Evolutionary conservation across 1,284 basidiomycete genomes (phyloP), one percentile per base, ranked within the genome.

Genomic region (Agroathelia rolfsii): DNA sequence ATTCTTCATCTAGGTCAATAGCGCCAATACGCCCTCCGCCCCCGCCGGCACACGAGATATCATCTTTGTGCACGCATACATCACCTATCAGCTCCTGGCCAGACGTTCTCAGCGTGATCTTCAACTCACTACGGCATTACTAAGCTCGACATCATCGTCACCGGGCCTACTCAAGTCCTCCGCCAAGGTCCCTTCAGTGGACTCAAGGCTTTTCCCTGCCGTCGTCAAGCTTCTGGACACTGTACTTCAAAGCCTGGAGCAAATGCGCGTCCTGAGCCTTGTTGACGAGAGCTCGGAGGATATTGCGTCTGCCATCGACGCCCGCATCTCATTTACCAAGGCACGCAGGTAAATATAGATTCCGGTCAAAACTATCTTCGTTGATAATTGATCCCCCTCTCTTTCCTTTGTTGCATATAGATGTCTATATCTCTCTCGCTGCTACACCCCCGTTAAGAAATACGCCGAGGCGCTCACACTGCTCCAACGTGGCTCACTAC

Each of bases 251-350:
- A 82, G 78, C 47, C 62, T 93, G 26, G 72, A 72, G 32, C 85
- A 88, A 52, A 82, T 92, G 71, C 69, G 85, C 13, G 72, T 72
- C 6, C 62, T 94, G 33, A 83, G 77, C 31, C 72, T 90, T 25
- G 85, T 94, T 11, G 88, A 94, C 48, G 86, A 92, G 50, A 86
- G 76, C 46, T 78, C 86, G 0, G n/a, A n/a, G n/a, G 84, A 87
- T 42, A 66, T 93, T 6, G 71, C 79, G 0, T 64, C 76, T 3
- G 79, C 76, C 4, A 72, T 88, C 2, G 87, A 94, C 34, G 79
- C 75, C 0, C 64, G 85, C 24, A 55, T 84, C 29, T 71, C 74
- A 0, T 85, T 74, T 49, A 81, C 81, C 10, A 79, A 81, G 48
- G 83, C 79, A 1, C 69, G 71, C 32, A 72, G 81, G 80, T 84